Evolutionary conservation across 2,329 filamentous ascomycete species (phyloP).

Genomic region (Scleromitrula shiraiana): DNA sequence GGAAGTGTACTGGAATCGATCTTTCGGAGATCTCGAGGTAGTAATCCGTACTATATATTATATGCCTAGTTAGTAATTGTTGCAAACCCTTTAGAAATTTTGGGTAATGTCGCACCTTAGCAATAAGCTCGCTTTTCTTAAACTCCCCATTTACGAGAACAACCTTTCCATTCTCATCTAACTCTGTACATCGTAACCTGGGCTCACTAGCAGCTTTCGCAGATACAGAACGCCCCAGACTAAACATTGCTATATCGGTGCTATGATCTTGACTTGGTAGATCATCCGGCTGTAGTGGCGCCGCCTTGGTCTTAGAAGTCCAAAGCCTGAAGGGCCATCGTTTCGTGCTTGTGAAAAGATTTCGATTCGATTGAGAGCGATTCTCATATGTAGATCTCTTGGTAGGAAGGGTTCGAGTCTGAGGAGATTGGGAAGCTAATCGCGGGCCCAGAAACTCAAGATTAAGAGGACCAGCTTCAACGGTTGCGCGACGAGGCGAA

Average conservation of each 20-base stretch:
- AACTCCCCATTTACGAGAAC: conserved; percentile 92
- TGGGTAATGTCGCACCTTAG: conserved; percentile 52
- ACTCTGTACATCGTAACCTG: conserved; percentile 85
- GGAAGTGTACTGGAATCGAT: conserved; percentile 95
- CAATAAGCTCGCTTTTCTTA: conserved; percentile 94
- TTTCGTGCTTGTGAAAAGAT: conserved; percentile 13
- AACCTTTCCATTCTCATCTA: conserved; percentile 86
- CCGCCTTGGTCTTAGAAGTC: conserved; percentile 17
- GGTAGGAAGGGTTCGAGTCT: not conserved
- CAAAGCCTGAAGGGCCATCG: conserved; percentile 24
- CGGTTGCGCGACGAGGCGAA: conserved; percentile 12
- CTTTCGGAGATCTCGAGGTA: conserved; percentile 92
- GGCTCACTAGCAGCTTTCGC: conserved; percentile 77
- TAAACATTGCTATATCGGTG: conserved; percentile 55
- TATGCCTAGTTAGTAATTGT: conserved; percentile 18
- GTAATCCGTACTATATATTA: conserved; percentile 72
- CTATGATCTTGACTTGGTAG: conserved; percentile 51
- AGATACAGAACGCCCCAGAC: conserved; percentile 59
- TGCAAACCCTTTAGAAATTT: conserved; percentile 16
- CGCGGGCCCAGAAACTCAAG: conserved; percentile 24
- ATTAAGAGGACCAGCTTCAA: conserved; percentile 22
- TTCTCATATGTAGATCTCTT: conserved; percentile 10
- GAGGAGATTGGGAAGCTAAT: conserved; percentile 6
- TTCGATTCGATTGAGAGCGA: conserved; percentile 13
- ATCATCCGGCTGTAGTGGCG: conserved; percentile 46